phyloP scores from a whole-genome alignment of 2,329 filamentous ascomycete species.

The Apiospora hydei region DNA sequence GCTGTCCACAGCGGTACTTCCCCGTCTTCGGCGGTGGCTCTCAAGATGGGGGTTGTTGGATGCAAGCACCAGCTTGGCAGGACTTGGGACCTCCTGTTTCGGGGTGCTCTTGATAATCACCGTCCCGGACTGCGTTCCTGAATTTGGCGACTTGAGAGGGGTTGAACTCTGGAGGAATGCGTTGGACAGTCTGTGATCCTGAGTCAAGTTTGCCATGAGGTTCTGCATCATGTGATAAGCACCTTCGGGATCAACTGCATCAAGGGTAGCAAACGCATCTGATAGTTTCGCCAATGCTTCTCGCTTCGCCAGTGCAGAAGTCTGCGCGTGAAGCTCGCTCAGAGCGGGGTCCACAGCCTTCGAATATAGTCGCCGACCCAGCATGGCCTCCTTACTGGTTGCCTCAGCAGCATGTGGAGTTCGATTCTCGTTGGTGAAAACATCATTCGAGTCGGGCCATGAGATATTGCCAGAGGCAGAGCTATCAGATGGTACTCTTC shows the following conservation, averaged over 20 bases:
- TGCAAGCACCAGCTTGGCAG: constrained; percentile 75
- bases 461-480: constrained; percentile 52
- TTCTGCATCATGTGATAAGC: constrained; percentile 84
- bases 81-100: constrained; percentile 52
- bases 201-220: constrained; percentile 76
- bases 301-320: constrained; percentile 69
- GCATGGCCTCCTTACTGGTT: constrained; percentile 79
- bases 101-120: constrained; percentile 62
- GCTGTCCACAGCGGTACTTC: constrained; percentile 42
- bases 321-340: constrained; percentile 87
- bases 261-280: constrained; percentile 84
- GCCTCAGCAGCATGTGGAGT: constrained; percentile 63
- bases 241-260: constrained; percentile 89
- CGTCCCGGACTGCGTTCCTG: constrained; percentile 59
- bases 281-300: constrained; percentile 84
- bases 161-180: constrained; percentile 53
- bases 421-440: constrained; percentile 69
- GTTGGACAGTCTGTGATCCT: constrained; percentile 69
- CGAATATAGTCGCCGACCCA: constrained; percentile 82
- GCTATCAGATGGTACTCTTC: constrained; percentile 79
- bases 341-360: constrained; percentile 84
- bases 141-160: constrained; percentile 34
- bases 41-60: constrained; percentile 87
- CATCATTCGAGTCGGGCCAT: constrained; percentile 49
- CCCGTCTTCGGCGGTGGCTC: constrained; percentile 74